phyloP scores from a whole-genome alignment of 164 flowering plant species.

The Kingdonia uniflora region DNA sequence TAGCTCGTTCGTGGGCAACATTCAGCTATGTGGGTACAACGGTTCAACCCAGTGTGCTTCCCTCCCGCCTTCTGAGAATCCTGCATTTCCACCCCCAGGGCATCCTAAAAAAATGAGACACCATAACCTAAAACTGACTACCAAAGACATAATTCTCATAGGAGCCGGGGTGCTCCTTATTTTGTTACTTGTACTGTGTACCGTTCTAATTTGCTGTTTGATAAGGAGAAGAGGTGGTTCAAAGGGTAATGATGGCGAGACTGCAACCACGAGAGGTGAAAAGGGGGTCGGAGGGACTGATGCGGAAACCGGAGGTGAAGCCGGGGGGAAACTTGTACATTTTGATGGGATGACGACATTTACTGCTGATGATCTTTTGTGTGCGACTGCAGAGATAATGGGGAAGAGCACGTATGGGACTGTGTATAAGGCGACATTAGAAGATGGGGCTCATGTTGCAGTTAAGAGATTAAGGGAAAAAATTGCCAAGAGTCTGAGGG shows the following conservation, averaged over 20 bases:
- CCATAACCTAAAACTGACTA: conserved; percentile 29
- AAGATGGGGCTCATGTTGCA: conserved; percentile 79
- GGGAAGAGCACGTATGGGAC: conserved; percentile 96
- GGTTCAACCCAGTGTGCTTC: conserved; percentile 46
- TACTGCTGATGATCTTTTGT: conserved; percentile 85
- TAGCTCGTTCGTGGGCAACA: conserved; percentile 73
- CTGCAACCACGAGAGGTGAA: conserved; percentile 19
- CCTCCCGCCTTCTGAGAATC: conserved; percentile 27
- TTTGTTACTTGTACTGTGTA: conserved; percentile 46
- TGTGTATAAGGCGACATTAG: conserved; percentile 84
- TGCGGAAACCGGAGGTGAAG: conserved; percentile 48
- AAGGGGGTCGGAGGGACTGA: conserved; percentile 33
- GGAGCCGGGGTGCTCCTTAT: conserved; percentile 53
- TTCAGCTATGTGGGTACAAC: conserved; percentile 77
- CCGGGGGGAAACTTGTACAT: conserved; percentile 87
- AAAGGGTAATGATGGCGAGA: conserved; percentile 20
- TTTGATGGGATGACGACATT: conserved; percentile 88
- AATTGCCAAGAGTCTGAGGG: conserved; percentile 59
- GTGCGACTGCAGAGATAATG: conserved; percentile 97
- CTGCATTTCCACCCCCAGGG: conserved; percentile 21
- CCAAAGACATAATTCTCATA: conserved; percentile 71
- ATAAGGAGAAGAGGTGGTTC: conserved; percentile 38
- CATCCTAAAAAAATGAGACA: conserved; percentile 9
- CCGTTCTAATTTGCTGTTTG: conserved; percentile 58
- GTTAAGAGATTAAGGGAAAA: conserved; percentile 95